These are phyloP conservation scores for Fraxinus americana DNA, from an alignment of 257 asterid genomes.

Conservation along the genomic window DNA sequence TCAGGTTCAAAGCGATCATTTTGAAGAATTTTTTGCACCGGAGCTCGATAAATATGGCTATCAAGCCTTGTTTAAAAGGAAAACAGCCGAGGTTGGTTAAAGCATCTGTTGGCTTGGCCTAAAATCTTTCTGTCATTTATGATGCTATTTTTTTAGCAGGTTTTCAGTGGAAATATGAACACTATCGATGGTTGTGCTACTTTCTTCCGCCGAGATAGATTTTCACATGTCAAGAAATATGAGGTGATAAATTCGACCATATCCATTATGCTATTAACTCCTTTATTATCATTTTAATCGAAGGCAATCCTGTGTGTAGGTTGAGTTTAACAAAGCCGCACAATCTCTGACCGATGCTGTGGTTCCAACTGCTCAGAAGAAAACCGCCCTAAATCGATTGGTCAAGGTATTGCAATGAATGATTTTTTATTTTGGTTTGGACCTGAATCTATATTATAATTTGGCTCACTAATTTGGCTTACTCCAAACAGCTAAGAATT, in stretches of 20 bases:
- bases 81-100: slow-evolving; percentile 81
- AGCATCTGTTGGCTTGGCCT: slow-evolving; percentile 15
- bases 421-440: slow-evolving; percentile 7
- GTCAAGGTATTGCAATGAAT: slow-evolving; percentile 60
- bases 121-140: slow-evolving; percentile 23
- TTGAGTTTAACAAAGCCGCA: slow-evolving; percentile 98
- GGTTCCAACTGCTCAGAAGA: slow-evolving; percentile 78
- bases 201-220: slow-evolving; percentile 96
- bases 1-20: slow-evolving; percentile 94
- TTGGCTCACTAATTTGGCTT: slow-evolving; percentile 9
- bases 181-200: slow-evolving; percentile 95
- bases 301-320: slow-evolving; percentile 46
- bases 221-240: slow-evolving; percentile 88
- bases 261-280: slow-evolving; percentile 19
- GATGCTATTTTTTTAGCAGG: slow-evolving; percentile 46
- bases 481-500: slow-evolving; percentile 1
- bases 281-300: slow-evolving; percentile 20
- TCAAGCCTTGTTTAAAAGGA: slow-evolving; percentile 78
- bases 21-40: slow-evolving; percentile 89
- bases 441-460: background rate
- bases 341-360: slow-evolving; percentile 88
- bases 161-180: slow-evolving; percentile 57
- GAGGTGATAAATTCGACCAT: slow-evolving; percentile 55
- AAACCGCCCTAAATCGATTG: slow-evolving; percentile 77
- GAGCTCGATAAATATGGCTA: slow-evolving; percentile 98